Percentiles rank a stretch among this genome's conserved stretches.
Evolutionary conservation across 371 early-diverging fungal genomes (phyloP).

Genomic region (Mucor indicus): DNA sequence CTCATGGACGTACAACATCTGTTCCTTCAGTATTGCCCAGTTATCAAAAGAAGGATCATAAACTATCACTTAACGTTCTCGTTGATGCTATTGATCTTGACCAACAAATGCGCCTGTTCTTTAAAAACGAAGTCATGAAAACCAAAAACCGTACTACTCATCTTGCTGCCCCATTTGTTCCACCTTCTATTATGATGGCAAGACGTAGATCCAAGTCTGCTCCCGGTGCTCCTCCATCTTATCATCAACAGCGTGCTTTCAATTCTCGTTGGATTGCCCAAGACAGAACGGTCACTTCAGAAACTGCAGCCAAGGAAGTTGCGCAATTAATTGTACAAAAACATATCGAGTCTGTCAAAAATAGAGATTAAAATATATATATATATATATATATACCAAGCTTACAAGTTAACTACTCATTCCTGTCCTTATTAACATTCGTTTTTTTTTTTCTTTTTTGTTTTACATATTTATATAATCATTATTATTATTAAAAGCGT

Average conservation of each 20-base stretch:
- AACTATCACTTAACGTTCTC: slow-evolving; percentile 33
- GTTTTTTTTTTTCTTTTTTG: too few relatives aligned
- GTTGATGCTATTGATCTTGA: slow-evolving; percentile 49
- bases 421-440: too few relatives aligned
- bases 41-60: too few relatives aligned
- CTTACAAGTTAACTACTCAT: too few relatives aligned
- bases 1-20: slow-evolving; percentile 35
- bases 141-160: too few relatives aligned
- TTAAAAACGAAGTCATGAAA: slow-evolving; percentile 36
- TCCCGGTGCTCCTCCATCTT: slow-evolving; percentile 37
- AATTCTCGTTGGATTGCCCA: slow-evolving; percentile 23
- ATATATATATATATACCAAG: too few relatives aligned
- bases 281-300: slow-evolving; percentile 13
- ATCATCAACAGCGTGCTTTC: slow-evolving; percentile 21
- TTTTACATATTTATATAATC: too few relatives aligned
- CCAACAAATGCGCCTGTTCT: slow-evolving; percentile 41
- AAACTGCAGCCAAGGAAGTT: slow-evolving; percentile 19
- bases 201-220: slow-evolving; percentile 43
- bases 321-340: slow-evolving; percentile 25
- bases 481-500: too few relatives aligned
- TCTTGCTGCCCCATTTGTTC: too few relatives aligned
- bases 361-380: too few relatives aligned
- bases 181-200: slow-evolving; percentile 3
- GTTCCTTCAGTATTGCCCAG: slow-evolving; percentile 44
- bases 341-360: slow-evolving; percentile 25